These are phyloP conservation scores for Talaromyces marneffei DNA, from an alignment of 2,329 filamentous ascomycete species.

Conservation along the genomic window DNA sequence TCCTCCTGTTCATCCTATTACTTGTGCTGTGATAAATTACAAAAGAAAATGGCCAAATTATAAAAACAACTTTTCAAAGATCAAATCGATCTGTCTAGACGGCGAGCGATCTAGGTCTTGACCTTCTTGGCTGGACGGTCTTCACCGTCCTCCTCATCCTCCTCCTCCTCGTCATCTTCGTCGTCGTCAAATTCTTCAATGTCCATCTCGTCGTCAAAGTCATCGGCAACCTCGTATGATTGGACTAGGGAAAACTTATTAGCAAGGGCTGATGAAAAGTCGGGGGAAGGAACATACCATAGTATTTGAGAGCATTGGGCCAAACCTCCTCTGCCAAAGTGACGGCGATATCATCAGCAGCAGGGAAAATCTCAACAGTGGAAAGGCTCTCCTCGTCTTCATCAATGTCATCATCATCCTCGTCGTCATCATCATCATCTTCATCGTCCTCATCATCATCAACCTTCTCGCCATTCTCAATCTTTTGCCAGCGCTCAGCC, in stretches of 20 bases:
- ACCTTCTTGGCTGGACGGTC: conserved; percentile 44
- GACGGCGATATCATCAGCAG: conserved; percentile 75
- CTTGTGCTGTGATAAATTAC: conserved; percentile 49
- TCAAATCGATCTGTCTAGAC: background rate
- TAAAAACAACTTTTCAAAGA: conserved; percentile 14
- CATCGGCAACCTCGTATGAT: conserved; percentile 61
- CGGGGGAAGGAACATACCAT: conserved; percentile 57
- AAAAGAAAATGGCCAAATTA: conserved; percentile 3
- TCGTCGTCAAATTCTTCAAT: conserved; percentile 59
- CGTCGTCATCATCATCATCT: conserved; percentile 39
- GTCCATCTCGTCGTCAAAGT: conserved; percentile 53
- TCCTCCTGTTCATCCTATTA: conserved; percentile 77
- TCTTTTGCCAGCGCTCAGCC: conserved; percentile 50
- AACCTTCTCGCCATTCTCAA: conserved; percentile 47
- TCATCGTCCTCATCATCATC: conserved; percentile 40
- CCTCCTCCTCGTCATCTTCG: conserved; percentile 45
- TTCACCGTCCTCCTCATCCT: conserved; percentile 52
- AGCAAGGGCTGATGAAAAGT: conserved; percentile 23
- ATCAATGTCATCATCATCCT: conserved; percentile 52
- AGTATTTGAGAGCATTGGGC: conserved; percentile 84
- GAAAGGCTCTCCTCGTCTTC: conserved; percentile 58
- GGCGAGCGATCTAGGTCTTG: conserved; percentile 7
- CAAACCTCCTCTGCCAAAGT: conserved; percentile 81
- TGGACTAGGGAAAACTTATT: conserved; percentile 50
- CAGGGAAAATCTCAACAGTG: conserved; percentile 78